These are phyloP conservation scores for Arctium minus DNA, from an alignment of 129 eudicot species.

Conservation along the genomic window DNA sequence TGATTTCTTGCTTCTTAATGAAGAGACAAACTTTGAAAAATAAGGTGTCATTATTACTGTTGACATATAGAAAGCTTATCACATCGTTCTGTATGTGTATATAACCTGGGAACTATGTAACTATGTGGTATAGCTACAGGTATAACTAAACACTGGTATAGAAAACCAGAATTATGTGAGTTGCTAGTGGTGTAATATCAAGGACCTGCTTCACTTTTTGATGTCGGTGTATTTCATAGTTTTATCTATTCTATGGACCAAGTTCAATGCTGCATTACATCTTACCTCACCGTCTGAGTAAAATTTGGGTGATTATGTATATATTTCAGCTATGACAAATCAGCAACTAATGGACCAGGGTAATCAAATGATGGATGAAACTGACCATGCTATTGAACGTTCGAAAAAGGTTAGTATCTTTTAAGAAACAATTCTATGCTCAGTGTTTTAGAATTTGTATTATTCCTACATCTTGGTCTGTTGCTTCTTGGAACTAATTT, in stretches of 20 bases:
- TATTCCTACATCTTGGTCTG: neutral
- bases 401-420: slow-evolving; percentile 64
- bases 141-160: neutral
- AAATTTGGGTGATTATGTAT: neutral
- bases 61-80: neutral
- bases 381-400: slow-evolving; percentile 94
- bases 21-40: neutral
- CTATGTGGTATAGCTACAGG: neutral
- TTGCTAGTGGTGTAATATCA: neutral
- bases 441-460: neutral
- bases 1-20: neutral
- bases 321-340: slow-evolving; percentile 80
- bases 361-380: slow-evolving; percentile 89
- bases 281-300: neutral
- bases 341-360: slow-evolving; percentile 88
- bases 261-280: neutral
- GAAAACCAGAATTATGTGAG: neutral
- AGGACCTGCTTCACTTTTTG: neutral
- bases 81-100: neutral
- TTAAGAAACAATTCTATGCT: neutral
- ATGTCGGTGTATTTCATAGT: neutral
- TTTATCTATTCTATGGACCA: neutral
- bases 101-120: neutral
- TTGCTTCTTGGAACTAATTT: neutral
- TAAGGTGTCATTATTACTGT: neutral